Conservation (phyloP, 371 early-diverging fungal species). For the Gilbertella persicaria region DNA sequence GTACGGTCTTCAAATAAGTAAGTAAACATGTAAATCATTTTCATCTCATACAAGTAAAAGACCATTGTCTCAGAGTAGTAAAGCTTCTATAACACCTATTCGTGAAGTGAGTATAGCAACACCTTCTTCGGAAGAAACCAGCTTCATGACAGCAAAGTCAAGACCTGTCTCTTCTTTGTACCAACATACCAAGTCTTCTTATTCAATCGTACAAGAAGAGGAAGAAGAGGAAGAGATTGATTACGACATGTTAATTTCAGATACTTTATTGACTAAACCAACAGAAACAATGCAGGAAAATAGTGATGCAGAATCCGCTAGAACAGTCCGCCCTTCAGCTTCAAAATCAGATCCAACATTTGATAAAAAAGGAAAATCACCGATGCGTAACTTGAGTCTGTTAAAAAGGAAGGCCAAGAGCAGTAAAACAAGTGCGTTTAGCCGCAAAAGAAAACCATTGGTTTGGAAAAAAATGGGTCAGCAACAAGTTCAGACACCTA, state of each 20-base stretch:
- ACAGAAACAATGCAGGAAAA: background rate
- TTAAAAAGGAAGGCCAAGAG: background rate
- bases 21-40: background rate
- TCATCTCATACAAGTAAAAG: background rate
- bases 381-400: background rate
- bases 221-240: conserved; percentile 12
- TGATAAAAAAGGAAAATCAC: background rate
- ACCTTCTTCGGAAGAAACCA: conserved; percentile 15
- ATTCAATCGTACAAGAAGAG: background rate
- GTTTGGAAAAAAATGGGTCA: conserved; percentile 29
- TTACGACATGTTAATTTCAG: conserved; percentile 1
- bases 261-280: background rate
- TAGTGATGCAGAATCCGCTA: conserved; percentile 7
- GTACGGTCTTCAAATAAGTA: background rate
- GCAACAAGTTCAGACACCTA: conserved; percentile 4
- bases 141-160: conserved; percentile 20
- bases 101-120: background rate
- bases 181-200: background rate
- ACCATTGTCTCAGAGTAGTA: background rate
- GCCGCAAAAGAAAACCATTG: conserved; percentile 4
- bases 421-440: background rate
- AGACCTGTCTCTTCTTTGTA: background rate
- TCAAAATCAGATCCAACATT: background rate
- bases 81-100: background rate
- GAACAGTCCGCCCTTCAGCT: conserved; percentile 10